Conservation (phyloP, 768 basidiomycete genomes). For the Boletus sp. region DNA sequence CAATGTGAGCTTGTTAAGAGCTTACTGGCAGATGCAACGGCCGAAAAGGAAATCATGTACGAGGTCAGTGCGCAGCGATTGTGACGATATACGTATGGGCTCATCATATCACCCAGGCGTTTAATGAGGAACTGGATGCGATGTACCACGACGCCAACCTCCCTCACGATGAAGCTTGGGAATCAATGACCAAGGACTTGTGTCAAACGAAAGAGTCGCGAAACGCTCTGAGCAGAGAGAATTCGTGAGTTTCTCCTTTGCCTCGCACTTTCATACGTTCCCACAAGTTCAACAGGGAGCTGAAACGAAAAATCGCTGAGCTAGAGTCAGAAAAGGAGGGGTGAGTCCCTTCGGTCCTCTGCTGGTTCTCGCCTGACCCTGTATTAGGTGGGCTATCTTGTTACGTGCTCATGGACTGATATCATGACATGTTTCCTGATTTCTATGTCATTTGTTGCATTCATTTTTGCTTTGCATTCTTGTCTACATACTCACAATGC, state of each 20-base stretch:
- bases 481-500: slow-evolving; percentile 23
- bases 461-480: slow-evolving; percentile 17
- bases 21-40: slow-evolving; percentile 70
- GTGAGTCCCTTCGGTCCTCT: slow-evolving; percentile 43
- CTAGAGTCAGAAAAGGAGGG: slow-evolving; percentile 76
- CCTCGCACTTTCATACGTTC: background rate
- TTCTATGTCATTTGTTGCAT: slow-evolving; percentile 19
- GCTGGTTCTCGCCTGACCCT: slow-evolving; percentile 9
- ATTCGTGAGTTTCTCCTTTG: slow-evolving; percentile 55
- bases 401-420: slow-evolving; percentile 49
- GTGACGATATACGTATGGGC: background rate
- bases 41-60: slow-evolving; percentile 92
- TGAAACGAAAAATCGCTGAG: slow-evolving; percentile 70
- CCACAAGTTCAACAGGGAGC: slow-evolving; percentile 42
- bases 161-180: slow-evolving; percentile 81
- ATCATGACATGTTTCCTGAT: slow-evolving; percentile 29
- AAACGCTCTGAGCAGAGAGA: slow-evolving; percentile 75
- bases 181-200: slow-evolving; percentile 72
- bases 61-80: slow-evolving; percentile 54
- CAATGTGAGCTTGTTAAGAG: slow-evolving; percentile 80
- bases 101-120: slow-evolving; percentile 54
- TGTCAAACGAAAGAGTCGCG: slow-evolving; percentile 70
- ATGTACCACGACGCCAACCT: slow-evolving; percentile 87
- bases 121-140: slow-evolving; percentile 90
- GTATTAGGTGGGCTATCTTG: slow-evolving; percentile 62